Base-by-base conservation (phyloP, 2,329 filamentous ascomycete genomes). In the Colletotrichum liaoningense region DNA sequence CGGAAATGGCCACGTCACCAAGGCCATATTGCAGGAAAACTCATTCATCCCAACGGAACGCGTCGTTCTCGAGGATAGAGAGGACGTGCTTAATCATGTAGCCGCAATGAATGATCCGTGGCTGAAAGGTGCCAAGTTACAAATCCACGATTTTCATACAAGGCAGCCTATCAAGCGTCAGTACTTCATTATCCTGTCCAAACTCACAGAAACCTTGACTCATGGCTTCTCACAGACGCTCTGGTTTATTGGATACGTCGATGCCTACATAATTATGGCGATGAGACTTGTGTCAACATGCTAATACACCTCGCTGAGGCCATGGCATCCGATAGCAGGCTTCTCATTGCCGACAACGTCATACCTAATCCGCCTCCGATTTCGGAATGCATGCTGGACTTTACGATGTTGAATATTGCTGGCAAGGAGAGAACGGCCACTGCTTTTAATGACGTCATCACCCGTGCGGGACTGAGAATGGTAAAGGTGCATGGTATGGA, bases 241-340 rank as follows among this genome's bases (percentile, higher is more conserved):
- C 68, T 80, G 26, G 74, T 82, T 14, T 84, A 84, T 75, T 81
- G 78, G 76, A 81, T 82, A 67, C 78, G 78, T 63, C 79, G 80
- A 8, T 81, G 80, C 54, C 79, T 85, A 1, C 83, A 85, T 69
- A 80, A 84, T 64, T 84, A 83, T 69, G 74, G 79, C 24, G 81
- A 84, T 63, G 76, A 78, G 2, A 78, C 79, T 14, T 79, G 77
- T 28, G 77, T 80, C 1, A 63, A 75, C n/a, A 83, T 84, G 1
- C 76, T 84, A 5, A 64, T 76, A 56, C 78, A 77, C 2, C 62
- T 83, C 3, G 67, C 76, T 2, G 74, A 74, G 3, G 80, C 82
- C 11, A 79, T 83, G 77, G 78, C 76, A 8, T 22, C 59, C 0
- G 81, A 83, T 33, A 83, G 80, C 70, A 79, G 76, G n/a, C 67